Evolutionary conservation across 2,329 filamentous ascomycete species (phyloP).

Genomic region (Botrytis cinerea): DNA sequence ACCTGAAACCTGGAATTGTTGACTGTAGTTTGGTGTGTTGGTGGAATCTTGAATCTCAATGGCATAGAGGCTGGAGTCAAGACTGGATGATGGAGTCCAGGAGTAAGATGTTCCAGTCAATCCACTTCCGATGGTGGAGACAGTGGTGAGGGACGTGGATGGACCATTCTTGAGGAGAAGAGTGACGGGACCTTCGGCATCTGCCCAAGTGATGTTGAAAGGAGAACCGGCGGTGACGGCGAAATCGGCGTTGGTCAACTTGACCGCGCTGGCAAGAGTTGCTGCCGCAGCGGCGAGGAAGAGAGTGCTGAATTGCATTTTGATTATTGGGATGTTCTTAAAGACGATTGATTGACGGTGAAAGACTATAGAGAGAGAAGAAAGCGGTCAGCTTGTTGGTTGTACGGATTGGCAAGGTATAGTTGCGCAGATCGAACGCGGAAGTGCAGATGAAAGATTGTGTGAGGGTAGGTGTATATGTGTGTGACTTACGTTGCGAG

Average conservation of each 20-base stretch:
- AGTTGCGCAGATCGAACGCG: background rate
- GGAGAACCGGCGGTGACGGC: conserved; percentile 32
- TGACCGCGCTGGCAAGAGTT: conserved; percentile 31
- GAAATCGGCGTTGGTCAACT: conserved; percentile 38
- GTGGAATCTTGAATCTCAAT: conserved; percentile 36
- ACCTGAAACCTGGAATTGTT: conserved; percentile 36
- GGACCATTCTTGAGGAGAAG: conserved; percentile 37
- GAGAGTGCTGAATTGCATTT: conserved; percentile 40
- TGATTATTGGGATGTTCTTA: conserved; percentile 19
- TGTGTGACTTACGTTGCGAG: background rate
- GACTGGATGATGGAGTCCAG: conserved; percentile 33
- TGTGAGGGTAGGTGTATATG: background rate
- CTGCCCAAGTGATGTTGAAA: conserved; percentile 38
- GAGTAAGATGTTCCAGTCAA: conserved; percentile 29
- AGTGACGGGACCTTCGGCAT: conserved; percentile 36
- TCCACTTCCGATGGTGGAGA: conserved; percentile 37
- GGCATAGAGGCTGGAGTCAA: conserved; percentile 33
- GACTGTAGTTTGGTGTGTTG: conserved; percentile 34
- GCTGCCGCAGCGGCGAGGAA: conserved; percentile 34
- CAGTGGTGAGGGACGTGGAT: conserved; percentile 32
- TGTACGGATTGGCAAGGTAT: background rate
- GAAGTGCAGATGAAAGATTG: background rate
- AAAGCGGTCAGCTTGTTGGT: background rate
- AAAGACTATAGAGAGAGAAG: background rate
- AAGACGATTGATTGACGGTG: background rate